A percentile compares a stretch with the other conserved stretches of the same genome.
Conservation (phyloP, 306 rosid species). For the Sphenostylis stenocarpa region DNA sequence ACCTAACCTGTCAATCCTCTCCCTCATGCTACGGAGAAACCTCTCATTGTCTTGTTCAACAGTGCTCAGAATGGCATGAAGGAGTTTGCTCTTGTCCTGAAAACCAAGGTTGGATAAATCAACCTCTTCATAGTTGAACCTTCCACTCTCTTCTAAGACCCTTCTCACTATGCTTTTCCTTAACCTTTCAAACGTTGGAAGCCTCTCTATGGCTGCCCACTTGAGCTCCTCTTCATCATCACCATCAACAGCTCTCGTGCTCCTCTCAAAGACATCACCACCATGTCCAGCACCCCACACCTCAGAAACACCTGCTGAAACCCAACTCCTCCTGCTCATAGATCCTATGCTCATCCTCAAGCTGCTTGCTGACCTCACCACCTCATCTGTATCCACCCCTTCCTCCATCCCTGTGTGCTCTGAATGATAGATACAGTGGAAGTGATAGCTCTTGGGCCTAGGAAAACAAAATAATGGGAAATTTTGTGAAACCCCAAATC, state of each 20-base stretch:
- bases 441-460: not conserved
- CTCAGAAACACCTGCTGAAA: conserved; percentile 2
- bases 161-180: conserved; percentile 58
- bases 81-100: conserved; percentile 48
- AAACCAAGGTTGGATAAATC: conserved; percentile 60
- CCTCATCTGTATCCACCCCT: conserved; percentile 26
- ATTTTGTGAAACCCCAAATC: not conserved
- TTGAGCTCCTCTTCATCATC: conserved; percentile 62
- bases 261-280: conserved; percentile 41
- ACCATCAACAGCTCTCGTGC: conserved; percentile 39
- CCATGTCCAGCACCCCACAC: conserved; percentile 1
- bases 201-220: conserved; percentile 91
- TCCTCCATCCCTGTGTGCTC: conserved; percentile 7
- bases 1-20: conserved; percentile 66
- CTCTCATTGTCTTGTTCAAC: conserved; percentile 74
- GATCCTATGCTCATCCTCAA: conserved; percentile 45
- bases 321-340: conserved; percentile 51
- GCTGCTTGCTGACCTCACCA: conserved; percentile 40
- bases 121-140: conserved; percentile 52
- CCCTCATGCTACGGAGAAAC: conserved; percentile 58
- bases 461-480: not conserved
- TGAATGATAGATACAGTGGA: not conserved
- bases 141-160: conserved; percentile 53
- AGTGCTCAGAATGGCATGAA: conserved; percentile 52
- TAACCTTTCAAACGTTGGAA: conserved; percentile 81